phyloP scores from a whole-genome alignment of 768 basidiomycete genomes.

The Sporobolomyces phaffii region DNA sequence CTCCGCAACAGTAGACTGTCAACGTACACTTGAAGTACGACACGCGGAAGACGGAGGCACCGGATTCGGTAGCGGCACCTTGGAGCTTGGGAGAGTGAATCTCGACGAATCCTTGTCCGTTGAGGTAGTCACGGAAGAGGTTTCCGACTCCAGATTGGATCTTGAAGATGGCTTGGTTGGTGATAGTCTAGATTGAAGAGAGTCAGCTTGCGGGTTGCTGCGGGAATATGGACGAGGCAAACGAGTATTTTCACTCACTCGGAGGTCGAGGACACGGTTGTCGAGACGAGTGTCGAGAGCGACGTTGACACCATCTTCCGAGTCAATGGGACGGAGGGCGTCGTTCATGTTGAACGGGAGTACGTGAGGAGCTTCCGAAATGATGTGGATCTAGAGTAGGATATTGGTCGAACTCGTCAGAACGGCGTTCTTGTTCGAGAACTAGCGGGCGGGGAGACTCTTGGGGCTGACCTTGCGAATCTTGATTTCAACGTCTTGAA shows the following conservation, averaged over 20 bases:
- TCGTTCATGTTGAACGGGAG: slow-evolving; percentile 91
- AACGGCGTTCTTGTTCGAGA: too few relatives aligned
- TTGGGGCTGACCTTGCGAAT: slow-evolving; percentile 60
- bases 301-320: slow-evolving; percentile 56
- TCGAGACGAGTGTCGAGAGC: slow-evolving; percentile 89
- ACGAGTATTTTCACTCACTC: too few relatives aligned
- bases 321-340: slow-evolving; percentile 76
- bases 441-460: slow-evolving; percentile 1
- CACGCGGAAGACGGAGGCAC: slow-evolving; percentile 96
- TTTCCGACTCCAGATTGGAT: slow-evolving; percentile 82
- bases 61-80: slow-evolving; percentile 92
- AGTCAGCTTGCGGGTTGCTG: too few relatives aligned
- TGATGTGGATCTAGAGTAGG: slow-evolving; percentile 62
- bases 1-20: neutral
- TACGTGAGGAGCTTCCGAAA: slow-evolving; percentile 67
- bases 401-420: neutral
- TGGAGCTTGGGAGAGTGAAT: slow-evolving; percentile 98
- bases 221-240: too few relatives aligned
- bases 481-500: slow-evolving; percentile 80
- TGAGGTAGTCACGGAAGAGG: slow-evolving; percentile 77
- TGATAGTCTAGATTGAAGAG: slow-evolving; percentile 88
- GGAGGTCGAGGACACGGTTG: slow-evolving; percentile 85
- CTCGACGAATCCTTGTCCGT: slow-evolving; percentile 71
- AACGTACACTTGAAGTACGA: slow-evolving; percentile 85
- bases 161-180: slow-evolving; percentile 92